Conservation (phyloP, 306 rosid species). For the Senna tora region DNA sequence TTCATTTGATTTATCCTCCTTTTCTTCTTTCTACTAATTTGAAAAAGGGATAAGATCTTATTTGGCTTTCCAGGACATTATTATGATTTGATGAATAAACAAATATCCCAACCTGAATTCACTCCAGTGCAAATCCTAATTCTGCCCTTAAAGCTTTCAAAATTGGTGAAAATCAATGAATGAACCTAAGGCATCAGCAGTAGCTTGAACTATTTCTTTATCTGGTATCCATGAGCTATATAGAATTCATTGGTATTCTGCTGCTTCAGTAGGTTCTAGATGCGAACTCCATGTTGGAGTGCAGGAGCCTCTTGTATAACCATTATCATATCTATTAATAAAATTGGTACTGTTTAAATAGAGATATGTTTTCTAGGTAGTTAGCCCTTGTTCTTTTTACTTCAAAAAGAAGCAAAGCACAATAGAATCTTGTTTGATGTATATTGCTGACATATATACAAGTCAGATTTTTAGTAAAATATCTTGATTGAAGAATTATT, state of each 20-base stretch:
- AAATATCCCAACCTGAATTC: not conserved
- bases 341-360: conserved; percentile 16
- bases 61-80: not conserved
- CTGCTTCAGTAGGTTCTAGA: conserved; percentile 31
- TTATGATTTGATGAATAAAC: conserved; percentile 7
- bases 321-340: conserved; percentile 14
- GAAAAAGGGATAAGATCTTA: conserved; percentile 2
- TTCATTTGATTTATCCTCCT: conserved; percentile 16
- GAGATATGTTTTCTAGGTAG: not conserved
- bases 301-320: conserved; percentile 15
- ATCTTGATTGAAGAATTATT: not conserved
- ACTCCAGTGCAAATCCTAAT: not conserved
- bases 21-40: conserved; percentile 24
- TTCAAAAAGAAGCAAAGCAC: conserved; percentile 17
- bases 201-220: not conserved
- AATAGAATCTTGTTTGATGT: conserved; percentile 1
- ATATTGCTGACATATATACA: not conserved
- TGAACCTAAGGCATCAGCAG: not conserved
- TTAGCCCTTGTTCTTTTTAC: conserved; percentile 28
- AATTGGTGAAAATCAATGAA: not conserved
- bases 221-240: conserved; percentile 9
- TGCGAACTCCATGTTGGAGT: conserved; percentile 18
- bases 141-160: not conserved
- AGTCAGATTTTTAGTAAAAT: conserved; percentile 7
- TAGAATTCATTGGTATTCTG: conserved; percentile 14